phyloP scores from a whole-genome alignment of 768 basidiomycete species.

The Lentinus brumalis region DNA sequence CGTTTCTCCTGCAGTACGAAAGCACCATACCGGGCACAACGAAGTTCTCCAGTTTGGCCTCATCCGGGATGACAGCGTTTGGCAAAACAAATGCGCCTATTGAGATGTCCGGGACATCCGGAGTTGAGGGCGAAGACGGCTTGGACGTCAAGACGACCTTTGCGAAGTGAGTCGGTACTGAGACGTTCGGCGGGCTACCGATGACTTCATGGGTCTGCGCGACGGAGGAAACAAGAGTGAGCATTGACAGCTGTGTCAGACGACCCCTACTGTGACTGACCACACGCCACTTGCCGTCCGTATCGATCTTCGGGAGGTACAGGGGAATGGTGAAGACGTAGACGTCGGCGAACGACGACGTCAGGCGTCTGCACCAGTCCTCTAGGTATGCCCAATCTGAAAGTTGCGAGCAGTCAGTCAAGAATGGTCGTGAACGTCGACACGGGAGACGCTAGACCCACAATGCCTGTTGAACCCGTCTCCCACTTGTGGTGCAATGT shows the following conservation, averaged over 20 bases:
- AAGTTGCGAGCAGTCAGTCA: background rate
- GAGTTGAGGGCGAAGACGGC: conserved; percentile 72
- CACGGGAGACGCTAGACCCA: conserved; percentile 38
- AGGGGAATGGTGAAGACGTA: conserved; percentile 97
- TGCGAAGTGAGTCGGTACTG: conserved; percentile 97
- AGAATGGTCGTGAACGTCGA: background rate
- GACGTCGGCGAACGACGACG: conserved; percentile 87
- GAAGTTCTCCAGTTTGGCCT: conserved; percentile 78
- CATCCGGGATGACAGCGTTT: conserved; percentile 89
- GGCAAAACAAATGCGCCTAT: conserved; percentile 96
- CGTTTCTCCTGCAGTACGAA: background rate
- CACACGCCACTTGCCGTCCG: conserved; percentile 94
- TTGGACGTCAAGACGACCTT: conserved; percentile 87
- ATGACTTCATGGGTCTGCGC: conserved; percentile 91
- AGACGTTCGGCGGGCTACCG: conserved; percentile 84
- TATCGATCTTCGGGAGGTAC: conserved; percentile 84
- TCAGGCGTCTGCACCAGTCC: conserved; percentile 92
- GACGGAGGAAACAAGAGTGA: background rate
- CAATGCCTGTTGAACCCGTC: conserved; percentile 98
- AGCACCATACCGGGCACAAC: conserved; percentile 68
- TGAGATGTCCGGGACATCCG: conserved; percentile 71
- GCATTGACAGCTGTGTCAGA: background rate
- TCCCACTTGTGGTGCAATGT: conserved; percentile 98
- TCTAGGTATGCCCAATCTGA: conserved; percentile 96
- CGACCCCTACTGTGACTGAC: conserved; percentile 46